phyloP scores from a whole-genome alignment of 495 filamentous ascomycete species.

The Aspergillus steynii region DNA sequence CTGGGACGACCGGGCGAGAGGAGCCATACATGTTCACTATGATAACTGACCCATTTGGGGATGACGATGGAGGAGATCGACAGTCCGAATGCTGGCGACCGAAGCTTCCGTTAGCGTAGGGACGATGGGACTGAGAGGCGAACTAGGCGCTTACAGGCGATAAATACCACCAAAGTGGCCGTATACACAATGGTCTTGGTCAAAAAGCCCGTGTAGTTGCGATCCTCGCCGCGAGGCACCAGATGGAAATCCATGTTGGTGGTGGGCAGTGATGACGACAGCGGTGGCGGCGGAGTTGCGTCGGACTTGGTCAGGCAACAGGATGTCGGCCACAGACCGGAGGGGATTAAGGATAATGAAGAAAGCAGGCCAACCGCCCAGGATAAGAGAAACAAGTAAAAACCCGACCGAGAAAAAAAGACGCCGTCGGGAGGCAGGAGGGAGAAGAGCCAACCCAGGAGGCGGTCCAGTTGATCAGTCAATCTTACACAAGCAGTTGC shows the following conservation, averaged over 20 bases:
- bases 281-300: background rate
- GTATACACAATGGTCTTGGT: conserved; percentile 59
- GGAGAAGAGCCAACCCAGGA: no score
- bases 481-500: no score
- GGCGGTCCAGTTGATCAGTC: no score
- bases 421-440: background rate
- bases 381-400: conserved; percentile 20
- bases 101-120: background rate
- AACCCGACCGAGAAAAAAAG: conserved; percentile 14
- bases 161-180: conserved; percentile 56
- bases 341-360: no score
- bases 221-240: conserved; percentile 41
- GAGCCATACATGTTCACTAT: conserved; percentile 54
- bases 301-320: no score
- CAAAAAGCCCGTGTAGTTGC: conserved; percentile 49
- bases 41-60: conserved; percentile 79
- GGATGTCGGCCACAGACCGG: no score
- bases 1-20: background rate
- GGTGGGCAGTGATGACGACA: conserved; percentile 13
- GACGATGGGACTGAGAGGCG: no score
- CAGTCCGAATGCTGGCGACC: conserved; percentile 66
- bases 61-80: conserved; percentile 73
- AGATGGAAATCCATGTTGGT: conserved; percentile 44
- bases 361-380: background rate
- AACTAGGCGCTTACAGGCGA: conserved; percentile 51